Evolutionary conservation across 306 rosid genomes (phyloP), one percentile per base, ranked within the genome.

Genomic region (Myrica gale): DNA sequence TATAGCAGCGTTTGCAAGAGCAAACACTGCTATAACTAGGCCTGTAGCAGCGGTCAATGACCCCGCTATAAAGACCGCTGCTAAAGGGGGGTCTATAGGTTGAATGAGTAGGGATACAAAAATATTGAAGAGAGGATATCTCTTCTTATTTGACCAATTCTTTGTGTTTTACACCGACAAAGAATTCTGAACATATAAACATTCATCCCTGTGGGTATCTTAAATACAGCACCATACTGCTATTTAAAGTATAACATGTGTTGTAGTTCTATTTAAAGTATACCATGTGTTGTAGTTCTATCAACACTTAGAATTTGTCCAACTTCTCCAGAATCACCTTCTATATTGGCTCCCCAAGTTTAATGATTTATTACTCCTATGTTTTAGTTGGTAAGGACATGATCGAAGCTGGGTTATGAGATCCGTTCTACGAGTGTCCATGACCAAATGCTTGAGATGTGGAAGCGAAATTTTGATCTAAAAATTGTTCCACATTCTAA

Each of bases 401-500:
- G n/a, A n/a, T n/a, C 6, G 86, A 87, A 95, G 98, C 74, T 95
- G 92, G 97, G 98, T 9, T 90, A 86, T 79, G 98, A 92, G 87
- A 92, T 94, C 83, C 96, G 97, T 16, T 82, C 89, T 20, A 92
- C 95, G 7, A 76, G 54, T 67, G 93, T 95, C 83, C 98, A 95
- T 19, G 98, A 90, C 80, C 90, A 89, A 91, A 92, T 90, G 97
- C 96, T 95, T 75, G 79, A 89, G 74, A 89, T 92, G 98, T 95
- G 97, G 96, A 92, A 74, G 80, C 70, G 75, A 79, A 74, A 83
- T 76, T 95, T 95, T 13, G 90, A 92, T 16, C 85, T 95, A 77
- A 95, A 92, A 82, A 87, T 81, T 51, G 85, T 95, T 78, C 82
- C 98, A 7, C 88, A 83, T 79, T 90, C 97, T 10, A 90, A 95